A percentile compares a stretch with the other conserved stretches of the same genome.
These are phyloP conservation scores for Solanum phureja DNA, from an alignment of 257 asterid species.

Conservation along the genomic window DNA sequence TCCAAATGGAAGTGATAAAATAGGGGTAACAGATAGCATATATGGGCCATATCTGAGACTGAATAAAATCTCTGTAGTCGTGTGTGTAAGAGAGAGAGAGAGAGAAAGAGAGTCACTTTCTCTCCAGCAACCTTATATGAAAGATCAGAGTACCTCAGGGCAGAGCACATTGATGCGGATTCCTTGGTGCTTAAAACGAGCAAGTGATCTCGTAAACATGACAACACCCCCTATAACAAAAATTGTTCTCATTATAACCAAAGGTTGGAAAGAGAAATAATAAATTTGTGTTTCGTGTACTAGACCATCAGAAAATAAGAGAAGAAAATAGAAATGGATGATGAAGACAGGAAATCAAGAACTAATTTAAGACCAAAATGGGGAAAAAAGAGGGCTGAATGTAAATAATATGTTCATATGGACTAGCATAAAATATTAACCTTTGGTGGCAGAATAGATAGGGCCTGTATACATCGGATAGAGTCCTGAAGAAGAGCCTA, in stretches of 20 bases:
- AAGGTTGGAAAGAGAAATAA: neutral
- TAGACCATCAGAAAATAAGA: neutral
- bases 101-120: neutral
- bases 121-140: neutral
- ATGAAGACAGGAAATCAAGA: neutral
- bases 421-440: constrained; percentile 24
- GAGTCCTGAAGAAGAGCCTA: constrained; percentile 89
- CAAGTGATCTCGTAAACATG: constrained; percentile 75
- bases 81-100: neutral
- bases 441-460: constrained; percentile 84
- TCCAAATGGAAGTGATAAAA: neutral
- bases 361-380: neutral
- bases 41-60: neutral
- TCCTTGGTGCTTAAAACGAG: constrained; percentile 69
- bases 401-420: neutral
- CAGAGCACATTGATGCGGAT: constrained; percentile 92
- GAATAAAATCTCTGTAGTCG: neutral
- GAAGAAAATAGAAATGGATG: neutral
- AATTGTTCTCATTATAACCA: constrained; percentile 7
- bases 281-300: neutral
- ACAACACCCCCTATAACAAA: constrained; percentile 69
- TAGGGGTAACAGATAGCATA: neutral
- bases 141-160: constrained; percentile 59
- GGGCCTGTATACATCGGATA: constrained; percentile 78
- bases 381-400: neutral